Percentiles rank a stretch among this genome's conserved stretches.
Evolutionary conservation across 2,329 filamentous ascomycete genomes (phyloP).

Genomic region (Nigrograna mackinnonii): DNA sequence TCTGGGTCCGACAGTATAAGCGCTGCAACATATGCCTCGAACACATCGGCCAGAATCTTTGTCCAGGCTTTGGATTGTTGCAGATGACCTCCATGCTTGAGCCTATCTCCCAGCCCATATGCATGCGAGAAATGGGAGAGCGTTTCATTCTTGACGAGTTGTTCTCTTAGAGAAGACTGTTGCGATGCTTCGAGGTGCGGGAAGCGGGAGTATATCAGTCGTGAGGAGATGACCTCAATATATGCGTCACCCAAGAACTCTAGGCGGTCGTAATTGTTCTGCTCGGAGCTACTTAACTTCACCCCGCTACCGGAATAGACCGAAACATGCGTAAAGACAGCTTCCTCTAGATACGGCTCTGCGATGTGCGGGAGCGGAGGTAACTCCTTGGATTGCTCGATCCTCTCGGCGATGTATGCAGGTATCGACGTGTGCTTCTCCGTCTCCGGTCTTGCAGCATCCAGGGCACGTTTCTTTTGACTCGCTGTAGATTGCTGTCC

Average conservation of each 20-base stretch:
- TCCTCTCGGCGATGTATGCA: constrained; percentile 26
- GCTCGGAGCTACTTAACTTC: constrained; percentile 13
- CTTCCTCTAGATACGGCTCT: constrained; percentile 62
- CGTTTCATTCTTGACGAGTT: constrained; percentile 79
- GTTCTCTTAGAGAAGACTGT: constrained; percentile 76
- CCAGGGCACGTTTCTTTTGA: too few species aligned
- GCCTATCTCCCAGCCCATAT: constrained; percentile 71
- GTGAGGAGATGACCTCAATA: constrained; percentile 74
- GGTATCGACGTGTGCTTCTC: constrained; percentile 23
- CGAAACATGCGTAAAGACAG: constrained; percentile 67
- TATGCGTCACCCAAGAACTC: constrained; percentile 92
- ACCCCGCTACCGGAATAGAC: constrained; percentile 8
- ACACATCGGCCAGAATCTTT: constrained; percentile 84
- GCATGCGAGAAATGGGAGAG: constrained; percentile 69
- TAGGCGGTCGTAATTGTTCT: constrained; percentile 72
- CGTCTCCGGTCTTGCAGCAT: too few species aligned
- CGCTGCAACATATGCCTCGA: constrained; percentile 88
- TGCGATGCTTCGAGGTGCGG: constrained; percentile 66
- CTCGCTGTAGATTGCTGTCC: too few species aligned
- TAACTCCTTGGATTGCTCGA: constrained; percentile 39
- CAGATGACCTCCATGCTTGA: constrained; percentile 53
- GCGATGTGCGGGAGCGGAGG: constrained; percentile 66
- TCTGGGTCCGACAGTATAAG: constrained; percentile 69
- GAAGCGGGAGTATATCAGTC: constrained; percentile 76
- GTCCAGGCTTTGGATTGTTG: constrained; percentile 40